A percentile compares a stretch with the other conserved stretches of the same genome.
These are phyloP conservation scores for Boletus rubroflammeus DNA, from an alignment of 768 basidiomycete genomes.

Conservation along the genomic window DNA sequence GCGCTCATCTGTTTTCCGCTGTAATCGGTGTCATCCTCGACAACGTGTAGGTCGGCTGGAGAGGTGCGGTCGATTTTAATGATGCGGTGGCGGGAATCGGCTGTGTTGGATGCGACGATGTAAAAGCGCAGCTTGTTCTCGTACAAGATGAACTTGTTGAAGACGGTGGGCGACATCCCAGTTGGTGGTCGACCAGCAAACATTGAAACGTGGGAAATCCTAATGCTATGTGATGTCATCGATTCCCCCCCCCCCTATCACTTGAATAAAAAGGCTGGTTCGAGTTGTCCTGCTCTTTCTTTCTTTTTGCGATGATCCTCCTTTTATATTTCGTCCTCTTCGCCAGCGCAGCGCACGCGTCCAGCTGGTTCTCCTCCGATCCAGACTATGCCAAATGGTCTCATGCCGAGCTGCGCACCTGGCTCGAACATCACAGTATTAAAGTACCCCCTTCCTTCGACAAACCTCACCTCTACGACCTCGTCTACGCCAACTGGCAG, in stretches of 20 bases:
- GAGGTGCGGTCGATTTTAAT: constrained; percentile 90
- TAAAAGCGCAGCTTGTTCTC: constrained; percentile 91
- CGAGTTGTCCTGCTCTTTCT: neutral
- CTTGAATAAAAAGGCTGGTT: constrained; percentile 3
- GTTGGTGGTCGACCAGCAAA: neutral
- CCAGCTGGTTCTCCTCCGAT: constrained; percentile 47
- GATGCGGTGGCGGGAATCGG: constrained; percentile 84
- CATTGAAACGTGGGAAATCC: neutral
- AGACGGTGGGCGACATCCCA: constrained; percentile 13
- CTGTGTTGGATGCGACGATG: constrained; percentile 86
- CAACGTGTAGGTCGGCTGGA: constrained; percentile 66
- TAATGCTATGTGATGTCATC: constrained; percentile 27
- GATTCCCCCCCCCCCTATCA: constrained; percentile 13
- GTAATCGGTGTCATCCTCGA: constrained; percentile 89
- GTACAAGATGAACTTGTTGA: constrained; percentile 88
- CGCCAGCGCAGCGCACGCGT: constrained; percentile 40
- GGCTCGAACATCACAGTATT: constrained; percentile 68
- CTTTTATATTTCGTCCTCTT: constrained; percentile 31
- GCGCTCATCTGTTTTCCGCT: constrained; percentile 85
- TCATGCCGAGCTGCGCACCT: constrained; percentile 54
- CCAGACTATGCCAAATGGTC: constrained; percentile 55
- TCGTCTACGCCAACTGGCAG: constrained; percentile 63
- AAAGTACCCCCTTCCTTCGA: constrained; percentile 46
- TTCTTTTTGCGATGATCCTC: constrained; percentile 10
- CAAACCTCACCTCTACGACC: constrained; percentile 38